Evolutionary conservation across 495 filamentous ascomycete species (phyloP).

Genomic region (Daldinia vernicosa): DNA sequence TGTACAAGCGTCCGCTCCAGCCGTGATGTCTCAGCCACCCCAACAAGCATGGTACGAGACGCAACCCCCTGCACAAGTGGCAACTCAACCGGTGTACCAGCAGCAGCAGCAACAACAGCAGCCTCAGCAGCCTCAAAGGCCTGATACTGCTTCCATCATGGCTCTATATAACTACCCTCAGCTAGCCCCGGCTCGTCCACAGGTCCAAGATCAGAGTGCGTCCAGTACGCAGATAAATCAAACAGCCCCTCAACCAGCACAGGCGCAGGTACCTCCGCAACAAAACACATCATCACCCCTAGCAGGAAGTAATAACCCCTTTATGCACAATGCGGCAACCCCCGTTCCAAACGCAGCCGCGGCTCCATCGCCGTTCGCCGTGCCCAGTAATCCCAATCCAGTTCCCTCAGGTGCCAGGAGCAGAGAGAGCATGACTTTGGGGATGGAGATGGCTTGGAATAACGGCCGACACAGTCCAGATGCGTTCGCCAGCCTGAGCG

Average conservation of each 20-base stretch:
- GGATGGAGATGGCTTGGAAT: slow-evolving; percentile 69
- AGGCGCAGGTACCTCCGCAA: slow-evolving; percentile 36
- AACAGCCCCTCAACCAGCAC: slow-evolving; percentile 32
- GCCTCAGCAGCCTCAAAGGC: slow-evolving; percentile 50
- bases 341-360: slow-evolving; percentile 26
- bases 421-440: slow-evolving; percentile 89
- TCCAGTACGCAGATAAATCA: slow-evolving; percentile 27
- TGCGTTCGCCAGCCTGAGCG: slow-evolving; percentile 94
- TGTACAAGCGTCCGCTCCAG: slow-evolving; percentile 46
- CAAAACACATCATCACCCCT: slow-evolving; percentile 24
- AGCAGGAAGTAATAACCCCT: slow-evolving; percentile 59
- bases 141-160: slow-evolving; percentile 85
- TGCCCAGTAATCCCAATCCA: slow-evolving; percentile 56
- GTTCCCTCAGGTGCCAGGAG: slow-evolving; percentile 60
- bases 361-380: slow-evolving; percentile 33
- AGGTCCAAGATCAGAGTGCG: slow-evolving; percentile 27
- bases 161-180: slow-evolving; percentile 85
- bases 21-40: slow-evolving; percentile 51
- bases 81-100: slow-evolving; percentile 13
- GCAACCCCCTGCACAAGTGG: slow-evolving; percentile 33
- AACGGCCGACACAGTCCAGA: slow-evolving; percentile 92
- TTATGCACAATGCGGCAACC: slow-evolving; percentile 41
- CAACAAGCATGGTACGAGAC: slow-evolving; percentile 46
- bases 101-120: slow-evolving; percentile 4
- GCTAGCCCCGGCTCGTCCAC: slow-evolving; percentile 63